Conservation (phyloP, 768 basidiomycete genomes). For the Tricholoma flavovirens region DNA sequence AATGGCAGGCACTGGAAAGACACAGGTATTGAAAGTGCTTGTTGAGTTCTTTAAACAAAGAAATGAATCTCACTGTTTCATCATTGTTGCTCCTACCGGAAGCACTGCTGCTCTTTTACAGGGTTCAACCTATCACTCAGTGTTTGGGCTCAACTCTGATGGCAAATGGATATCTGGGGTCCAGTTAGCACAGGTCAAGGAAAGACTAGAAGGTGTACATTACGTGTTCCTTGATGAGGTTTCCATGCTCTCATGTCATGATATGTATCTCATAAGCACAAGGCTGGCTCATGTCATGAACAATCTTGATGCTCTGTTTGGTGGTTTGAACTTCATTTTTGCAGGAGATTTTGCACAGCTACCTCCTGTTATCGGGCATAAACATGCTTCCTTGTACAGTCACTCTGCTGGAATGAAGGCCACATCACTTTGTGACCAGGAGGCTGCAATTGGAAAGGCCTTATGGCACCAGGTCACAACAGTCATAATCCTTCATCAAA, state of each 20-base stretch:
- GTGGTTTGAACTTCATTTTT: conserved; percentile 36
- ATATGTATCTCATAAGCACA: no score
- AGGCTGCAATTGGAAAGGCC: no score
- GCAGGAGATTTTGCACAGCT: conserved; percentile 43
- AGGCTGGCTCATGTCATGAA: no score
- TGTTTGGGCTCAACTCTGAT: no score
- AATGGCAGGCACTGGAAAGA: no score
- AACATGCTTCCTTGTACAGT: conserved; percentile 18
- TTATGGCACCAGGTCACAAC: no score
- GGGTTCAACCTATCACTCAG: no score
- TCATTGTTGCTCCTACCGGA: conserved; percentile 27
- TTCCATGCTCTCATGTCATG: conserved; percentile 34
- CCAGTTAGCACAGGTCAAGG: conserved; percentile 8
- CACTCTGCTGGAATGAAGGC: conserved; percentile 4
- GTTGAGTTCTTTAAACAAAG: no score
- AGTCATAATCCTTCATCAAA: conserved; percentile 21
- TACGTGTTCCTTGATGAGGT: conserved; percentile 28
- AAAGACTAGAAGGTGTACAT: no score
- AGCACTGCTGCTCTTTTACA: conserved; percentile 23
- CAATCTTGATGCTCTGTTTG: conserved; percentile 20
- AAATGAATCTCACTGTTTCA: conserved; percentile 17
- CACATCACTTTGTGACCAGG: conserved; percentile 10
- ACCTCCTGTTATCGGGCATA: conserved; percentile 23
- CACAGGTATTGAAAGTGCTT: no score
- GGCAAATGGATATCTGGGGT: background rate